Conservation (phyloP, 192 early-diverging fungal species). For the Endogone sp. region DNA sequence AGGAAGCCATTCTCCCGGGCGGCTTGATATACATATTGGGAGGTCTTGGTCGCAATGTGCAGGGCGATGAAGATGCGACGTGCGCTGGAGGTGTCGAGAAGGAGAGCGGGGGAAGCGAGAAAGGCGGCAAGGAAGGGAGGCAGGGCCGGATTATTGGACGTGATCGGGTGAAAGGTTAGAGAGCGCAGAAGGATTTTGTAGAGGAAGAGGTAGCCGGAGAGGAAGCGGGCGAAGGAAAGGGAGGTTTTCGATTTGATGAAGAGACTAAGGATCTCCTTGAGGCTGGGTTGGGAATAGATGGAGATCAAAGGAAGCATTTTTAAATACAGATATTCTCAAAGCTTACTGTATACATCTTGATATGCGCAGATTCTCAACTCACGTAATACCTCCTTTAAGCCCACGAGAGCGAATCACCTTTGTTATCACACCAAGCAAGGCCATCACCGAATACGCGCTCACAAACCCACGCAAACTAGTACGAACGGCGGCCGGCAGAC, state of each 20-base stretch:
- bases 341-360: no score
- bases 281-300: background rate
- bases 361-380: no score
- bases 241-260: background rate
- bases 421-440: no score
- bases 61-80: conserved; percentile 17
- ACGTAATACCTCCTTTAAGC: no score
- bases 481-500: conserved; percentile 7
- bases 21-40: conserved; percentile 6
- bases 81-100: conserved; percentile 9
- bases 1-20: conserved; percentile 3
- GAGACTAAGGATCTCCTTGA: background rate
- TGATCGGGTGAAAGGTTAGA: background rate
- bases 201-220: conserved; percentile 9
- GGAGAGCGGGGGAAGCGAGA: conserved; percentile 16
- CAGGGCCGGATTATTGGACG: background rate
- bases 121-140: conserved; percentile 8
- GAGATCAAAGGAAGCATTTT: background rate
- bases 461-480: conserved; percentile 17
- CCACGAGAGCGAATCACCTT: no score
- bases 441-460: conserved; percentile 9
- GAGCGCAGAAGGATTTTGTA: conserved; percentile 11
- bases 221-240: conserved; percentile 1
- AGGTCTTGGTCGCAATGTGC: conserved; percentile 22
- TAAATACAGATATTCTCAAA: no score